Conservation (phyloP, 1,139 yeast genomes). For the Nakaseomyces sp. region DNA sequence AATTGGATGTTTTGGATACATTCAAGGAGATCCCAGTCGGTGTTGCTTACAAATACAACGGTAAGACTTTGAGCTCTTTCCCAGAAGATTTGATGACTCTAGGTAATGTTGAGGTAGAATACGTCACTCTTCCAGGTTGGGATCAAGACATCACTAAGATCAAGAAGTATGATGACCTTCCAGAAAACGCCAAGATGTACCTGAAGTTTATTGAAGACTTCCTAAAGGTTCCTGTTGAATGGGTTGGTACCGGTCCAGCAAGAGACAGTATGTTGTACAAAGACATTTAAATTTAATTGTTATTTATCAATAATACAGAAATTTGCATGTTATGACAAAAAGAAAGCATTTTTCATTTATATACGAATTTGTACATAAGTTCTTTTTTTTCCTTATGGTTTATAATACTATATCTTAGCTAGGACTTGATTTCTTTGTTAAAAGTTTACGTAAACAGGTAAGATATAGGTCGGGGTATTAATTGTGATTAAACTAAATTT, state of each 20-base stretch:
- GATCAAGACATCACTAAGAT: slow-evolving; percentile 69
- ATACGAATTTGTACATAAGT: too few species aligned
- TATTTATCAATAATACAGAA: slow-evolving; percentile 1
- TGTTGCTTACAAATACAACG: slow-evolving; percentile 69
- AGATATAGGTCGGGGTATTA: too few species aligned
- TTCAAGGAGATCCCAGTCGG: slow-evolving; percentile 84
- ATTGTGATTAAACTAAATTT: too few species aligned
- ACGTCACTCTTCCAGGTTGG: slow-evolving; percentile 93
- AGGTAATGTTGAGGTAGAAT: slow-evolving; percentile 85
- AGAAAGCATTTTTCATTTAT: neutral
- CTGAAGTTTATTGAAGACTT: slow-evolving; percentile 77
- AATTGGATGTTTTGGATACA: slow-evolving; percentile 86
- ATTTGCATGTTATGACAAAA: slow-evolving; percentile 6
- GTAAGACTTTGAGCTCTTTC: slow-evolving; percentile 66
- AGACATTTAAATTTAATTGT: slow-evolving; percentile 11
- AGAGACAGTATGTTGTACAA: slow-evolving; percentile 68
- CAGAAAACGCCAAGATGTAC: slow-evolving; percentile 79
- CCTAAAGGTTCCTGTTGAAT: slow-evolving; percentile 74
- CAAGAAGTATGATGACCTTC: slow-evolving; percentile 65
- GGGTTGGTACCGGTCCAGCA: slow-evolving; percentile 99
- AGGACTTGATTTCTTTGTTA: too few species aligned
- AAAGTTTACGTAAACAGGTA: too few species aligned
- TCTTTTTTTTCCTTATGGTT: too few species aligned
- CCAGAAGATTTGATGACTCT: slow-evolving; percentile 83
- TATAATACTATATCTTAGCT: too few species aligned